Evolutionary conservation across 2,329 filamentous ascomycete genomes (phyloP).

Genomic region (Acarospora socialis): DNA sequence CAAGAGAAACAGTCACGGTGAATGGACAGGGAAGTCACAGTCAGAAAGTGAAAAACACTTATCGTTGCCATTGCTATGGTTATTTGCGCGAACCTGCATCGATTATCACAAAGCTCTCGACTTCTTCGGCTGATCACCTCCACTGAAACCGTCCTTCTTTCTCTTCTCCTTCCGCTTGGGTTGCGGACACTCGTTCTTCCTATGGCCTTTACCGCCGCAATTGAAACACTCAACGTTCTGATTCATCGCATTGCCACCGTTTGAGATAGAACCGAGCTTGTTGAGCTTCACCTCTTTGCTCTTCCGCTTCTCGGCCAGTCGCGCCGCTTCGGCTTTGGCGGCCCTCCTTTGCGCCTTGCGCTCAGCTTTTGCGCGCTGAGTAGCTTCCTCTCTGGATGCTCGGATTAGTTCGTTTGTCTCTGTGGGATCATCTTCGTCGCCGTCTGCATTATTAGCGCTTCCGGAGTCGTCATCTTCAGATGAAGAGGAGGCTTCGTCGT

Average conservation of each 20-base stretch:
- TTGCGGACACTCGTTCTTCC: slow-evolving; percentile 8
- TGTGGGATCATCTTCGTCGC: slow-evolving; percentile 1
- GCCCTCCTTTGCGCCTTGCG: background rate
- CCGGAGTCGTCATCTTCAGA: slow-evolving; percentile 1
- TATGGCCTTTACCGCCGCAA: slow-evolving; percentile 11
- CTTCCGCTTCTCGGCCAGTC: slow-evolving; percentile 6
- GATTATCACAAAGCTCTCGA: no score
- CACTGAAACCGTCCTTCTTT: background rate
- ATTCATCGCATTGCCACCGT: slow-evolving; percentile 2
- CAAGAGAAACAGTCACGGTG: no score
- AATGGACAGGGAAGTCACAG: no score
- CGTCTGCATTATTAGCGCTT: slow-evolving; percentile 1
- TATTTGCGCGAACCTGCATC: no score
- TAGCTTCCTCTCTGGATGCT: background rate
- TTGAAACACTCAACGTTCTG: slow-evolving; percentile 8
- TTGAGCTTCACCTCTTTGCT: slow-evolving; percentile 11
- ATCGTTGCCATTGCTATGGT: no score
- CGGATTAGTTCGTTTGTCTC: slow-evolving; percentile 1
- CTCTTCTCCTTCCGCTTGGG: slow-evolving; percentile 3
- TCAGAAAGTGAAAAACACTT: no score
- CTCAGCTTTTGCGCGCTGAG: slow-evolving; percentile 1
- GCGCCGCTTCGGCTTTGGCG: slow-evolving; percentile 4
- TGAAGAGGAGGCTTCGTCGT: slow-evolving; percentile 1
- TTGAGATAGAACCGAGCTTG: slow-evolving; percentile 10
- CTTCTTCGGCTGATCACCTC: slow-evolving; percentile 1